Evolutionary conservation across 345 rosid genomes (phyloP).

Genomic region (Syzygium grande): DNA sequence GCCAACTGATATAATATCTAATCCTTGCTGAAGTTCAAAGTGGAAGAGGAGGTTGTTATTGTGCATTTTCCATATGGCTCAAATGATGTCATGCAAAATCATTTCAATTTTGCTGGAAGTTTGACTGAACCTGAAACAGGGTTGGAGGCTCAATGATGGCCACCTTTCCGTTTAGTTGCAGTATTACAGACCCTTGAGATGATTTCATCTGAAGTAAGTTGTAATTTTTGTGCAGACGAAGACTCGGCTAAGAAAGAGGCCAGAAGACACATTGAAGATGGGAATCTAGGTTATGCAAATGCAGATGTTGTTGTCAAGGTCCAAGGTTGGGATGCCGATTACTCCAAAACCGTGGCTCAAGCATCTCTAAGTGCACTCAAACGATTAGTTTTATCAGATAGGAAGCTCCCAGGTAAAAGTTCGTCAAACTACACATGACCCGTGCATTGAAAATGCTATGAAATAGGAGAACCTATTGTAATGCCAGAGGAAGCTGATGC

Average conservation of each 20-base stretch:
- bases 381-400: slow-evolving; percentile 59
- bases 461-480: neutral
- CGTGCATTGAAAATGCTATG: neutral
- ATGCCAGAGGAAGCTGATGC: neutral
- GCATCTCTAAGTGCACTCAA: slow-evolving; percentile 85
- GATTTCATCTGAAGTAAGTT: neutral
- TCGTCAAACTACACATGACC: neutral
- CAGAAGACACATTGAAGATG: slow-evolving; percentile 33
- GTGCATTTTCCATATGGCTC: neutral
- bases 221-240: slow-evolving; percentile 37
- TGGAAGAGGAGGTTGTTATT: neutral
- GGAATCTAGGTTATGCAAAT: slow-evolving; percentile 54
- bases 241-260: slow-evolving; percentile 76
- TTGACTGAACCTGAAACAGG: neutral
- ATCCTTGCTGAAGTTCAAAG: neutral
- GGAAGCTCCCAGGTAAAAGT: slow-evolving; percentile 60
- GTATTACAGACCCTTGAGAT: neutral
- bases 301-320: slow-evolving; percentile 86
- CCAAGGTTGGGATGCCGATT: slow-evolving; percentile 69
- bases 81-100: neutral
- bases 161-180: neutral
- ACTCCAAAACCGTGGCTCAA: slow-evolving; percentile 70
- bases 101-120: neutral
- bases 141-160: neutral
- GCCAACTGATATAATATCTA: neutral